Percentiles rank a stretch among this genome's conserved stretches.
Conservation (phyloP, 169 alveolate species). For the Eimeria tenella region DNA sequence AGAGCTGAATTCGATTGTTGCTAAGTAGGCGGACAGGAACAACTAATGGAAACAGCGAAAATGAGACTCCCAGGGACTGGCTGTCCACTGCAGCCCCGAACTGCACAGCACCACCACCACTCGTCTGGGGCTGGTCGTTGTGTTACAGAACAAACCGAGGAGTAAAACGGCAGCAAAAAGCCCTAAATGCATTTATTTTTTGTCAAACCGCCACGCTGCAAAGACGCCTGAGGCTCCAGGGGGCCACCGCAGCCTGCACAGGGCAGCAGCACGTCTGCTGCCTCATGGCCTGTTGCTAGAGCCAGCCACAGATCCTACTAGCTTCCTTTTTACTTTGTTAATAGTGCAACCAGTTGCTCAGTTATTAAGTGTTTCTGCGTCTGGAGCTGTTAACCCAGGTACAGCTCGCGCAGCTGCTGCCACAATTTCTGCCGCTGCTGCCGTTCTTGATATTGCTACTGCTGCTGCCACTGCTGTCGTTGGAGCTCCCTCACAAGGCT, state of each 20-base stretch:
- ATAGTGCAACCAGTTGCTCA: not conserved
- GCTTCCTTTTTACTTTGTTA: not conserved
- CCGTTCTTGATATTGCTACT: not conserved
- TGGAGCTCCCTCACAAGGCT: not conserved
- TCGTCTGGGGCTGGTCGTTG: constrained; percentile 58
- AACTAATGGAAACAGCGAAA: not conserved
- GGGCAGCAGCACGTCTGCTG: too few species aligned
- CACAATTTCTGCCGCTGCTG: not conserved
- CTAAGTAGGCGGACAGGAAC: not conserved
- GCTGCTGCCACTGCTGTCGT: not conserved
- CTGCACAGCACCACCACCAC: constrained; percentile 29
- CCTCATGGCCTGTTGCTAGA: too few species aligned
- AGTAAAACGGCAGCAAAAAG: not conserved
- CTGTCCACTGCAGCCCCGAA: not conserved
- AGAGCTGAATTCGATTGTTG: not conserved
- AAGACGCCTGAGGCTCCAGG: not conserved
- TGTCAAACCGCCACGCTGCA: not conserved
- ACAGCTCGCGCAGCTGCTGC: not conserved
- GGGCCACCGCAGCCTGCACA: constrained; percentile 10
- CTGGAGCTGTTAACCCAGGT: not conserved
- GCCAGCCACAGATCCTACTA: not conserved
- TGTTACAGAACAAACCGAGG: not conserved
- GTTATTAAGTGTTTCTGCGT: not conserved
- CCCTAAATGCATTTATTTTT: not conserved
- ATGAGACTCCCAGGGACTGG: not conserved